Evolutionary conservation across 345 rosid genomes (phyloP), one percentile per base, ranked within the genome.

Genomic region (Cardiospermum halicacabum): DNA sequence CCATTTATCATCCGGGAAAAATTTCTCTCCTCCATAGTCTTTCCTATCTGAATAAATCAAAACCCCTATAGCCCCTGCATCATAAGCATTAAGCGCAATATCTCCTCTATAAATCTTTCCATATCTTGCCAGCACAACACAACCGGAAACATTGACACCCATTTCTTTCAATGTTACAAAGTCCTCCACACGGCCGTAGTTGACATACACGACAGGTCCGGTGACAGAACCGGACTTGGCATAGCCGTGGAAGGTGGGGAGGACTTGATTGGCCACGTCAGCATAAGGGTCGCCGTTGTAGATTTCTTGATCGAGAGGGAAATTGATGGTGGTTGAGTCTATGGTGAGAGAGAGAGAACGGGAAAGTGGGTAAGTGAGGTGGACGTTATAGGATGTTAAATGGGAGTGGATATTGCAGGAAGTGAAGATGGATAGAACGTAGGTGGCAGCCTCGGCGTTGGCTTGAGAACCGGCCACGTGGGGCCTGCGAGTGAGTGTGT

Each of bases 71-170:
- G 96, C 91, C 47, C 96, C 96, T 4, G 84, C 89, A 45, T 74
- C 75, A 12, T 57, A 69, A 8, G 96, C 94, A 64, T 83, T 86
- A 56, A 68, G 48, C 56, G 84, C 90, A 8, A 92, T 85, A 53
- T 92, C 96, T 40, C 98, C 98, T 72, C 96, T 84, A 65, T 26
- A 89, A 66, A 89, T 81, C 69, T 76, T 2, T 31, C 96, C 92
- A 28, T 87, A 89, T 65, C 86, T 82, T 0, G 88, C 96, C 56
- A 92, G 30, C 11, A 74, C 90, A 5, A 89, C 60, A 3, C 71
- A 37, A 3, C 87, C 89, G 3, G 80, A 63, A 12, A 80, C 81
- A 45, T 85, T 73, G 25, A 82, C 74, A 7, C 83, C 82, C 74
- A 78, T 78, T 15, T 81, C 75, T 64, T 69, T 74, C 73, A 87